phyloP scores from a whole-genome alignment of 257 asterid species.

The Coffea canephora region DNA sequence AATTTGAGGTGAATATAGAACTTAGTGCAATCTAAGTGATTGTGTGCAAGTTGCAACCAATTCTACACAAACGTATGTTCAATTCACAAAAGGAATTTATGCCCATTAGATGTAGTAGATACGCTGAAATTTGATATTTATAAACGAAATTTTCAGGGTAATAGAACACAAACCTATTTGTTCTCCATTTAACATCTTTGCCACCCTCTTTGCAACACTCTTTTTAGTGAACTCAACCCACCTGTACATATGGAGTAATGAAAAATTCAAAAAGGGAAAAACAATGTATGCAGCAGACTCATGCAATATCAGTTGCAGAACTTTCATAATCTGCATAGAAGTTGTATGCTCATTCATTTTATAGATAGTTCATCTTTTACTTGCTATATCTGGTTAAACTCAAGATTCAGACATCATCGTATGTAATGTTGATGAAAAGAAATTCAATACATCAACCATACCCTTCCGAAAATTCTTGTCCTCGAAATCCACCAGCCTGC shows the following conservation, averaged over 20 bases:
- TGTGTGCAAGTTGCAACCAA: no score
- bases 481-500: constrained; percentile 72
- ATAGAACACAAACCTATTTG: constrained; percentile 47
- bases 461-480: constrained; percentile 87
- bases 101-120: no score
- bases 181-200: constrained; percentile 77
- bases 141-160: background rate
- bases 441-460: constrained; percentile 23
- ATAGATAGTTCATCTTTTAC: background rate
- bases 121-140: no score
- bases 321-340: background rate
- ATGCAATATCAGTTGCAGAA: background rate
- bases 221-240: constrained; percentile 89
- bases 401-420: background rate
- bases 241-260: constrained; percentile 37
- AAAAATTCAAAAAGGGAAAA: background rate
- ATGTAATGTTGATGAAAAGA: background rate
- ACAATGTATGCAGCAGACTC: background rate
- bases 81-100: no score
- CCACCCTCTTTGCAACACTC: constrained; percentile 83
- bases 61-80: no score
- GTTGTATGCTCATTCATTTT: background rate
- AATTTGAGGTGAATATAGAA: background rate
- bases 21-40: background rate
- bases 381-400: background rate